Base-by-base conservation (phyloP, 192 early-diverging fungal species). In the Backusella macrospora region DNA sequence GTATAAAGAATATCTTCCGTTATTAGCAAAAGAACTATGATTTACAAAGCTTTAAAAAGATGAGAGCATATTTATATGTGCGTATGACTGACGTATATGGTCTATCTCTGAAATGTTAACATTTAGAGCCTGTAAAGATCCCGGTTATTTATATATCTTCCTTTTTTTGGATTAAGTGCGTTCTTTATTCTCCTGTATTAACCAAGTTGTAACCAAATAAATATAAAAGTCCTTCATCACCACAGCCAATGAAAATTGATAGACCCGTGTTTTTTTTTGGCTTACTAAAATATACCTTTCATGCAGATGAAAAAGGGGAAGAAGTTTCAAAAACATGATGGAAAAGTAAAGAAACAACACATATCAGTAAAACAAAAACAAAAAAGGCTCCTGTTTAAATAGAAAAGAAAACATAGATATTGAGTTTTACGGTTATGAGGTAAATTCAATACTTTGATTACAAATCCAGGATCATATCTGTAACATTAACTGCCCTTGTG, bases 141-240 rank as follows among this genome's bases (percentile, higher is more conserved):
- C 52, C 52, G 52, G 21, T 12, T 59, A 12, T 59, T 59, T 59
- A 59, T 59, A 59, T 26, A 59, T 23, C 23, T 59, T 59, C 52
- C 26, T 26, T 23, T 59, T 59, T 59, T 59, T 9, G 18, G 26
- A 26, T 18, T 59, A 26, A 23, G 52, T 59, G 21, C 18, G 23
- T 59, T 59, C 52, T 55, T 55, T 23, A 55, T 55, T 55, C 52
- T 55, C 52, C 21, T 59, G 52, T 55, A 23, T 12, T 55, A 8
- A 26, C 12, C 52, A 55, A 55, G 52, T 26, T 16, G 52, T 55
- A 55, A 55, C 21, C 52, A 23, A 7, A 26, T 55, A 23, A 21
- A 55, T 55, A 55, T 18, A 55, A 55, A 23, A 55, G 29, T 26
- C 0, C 23, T 55, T 52, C 18, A 18, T 9, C 23, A 4, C 13